Percentiles rank a stretch among this genome's conserved stretches.
Evolutionary conservation across 305 asterid genomes (phyloP).

Genomic region (Fraxinus dipetala): DNA sequence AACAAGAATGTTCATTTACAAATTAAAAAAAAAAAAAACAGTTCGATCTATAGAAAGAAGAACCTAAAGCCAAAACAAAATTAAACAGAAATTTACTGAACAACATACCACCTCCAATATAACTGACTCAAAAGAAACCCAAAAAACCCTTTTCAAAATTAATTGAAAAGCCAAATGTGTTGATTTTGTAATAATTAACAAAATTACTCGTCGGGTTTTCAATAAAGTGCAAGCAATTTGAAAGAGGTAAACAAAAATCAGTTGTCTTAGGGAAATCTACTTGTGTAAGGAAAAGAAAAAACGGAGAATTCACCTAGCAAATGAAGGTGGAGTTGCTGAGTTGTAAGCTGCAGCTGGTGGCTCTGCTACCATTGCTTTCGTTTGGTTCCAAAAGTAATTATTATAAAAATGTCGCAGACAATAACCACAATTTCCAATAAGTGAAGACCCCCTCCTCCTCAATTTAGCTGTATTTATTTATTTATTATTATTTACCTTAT

Average conservation of each 20-base stretch:
- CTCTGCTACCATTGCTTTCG: conserved; percentile 9
- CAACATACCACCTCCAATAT: neutral
- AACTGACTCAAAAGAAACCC: conserved; percentile 13
- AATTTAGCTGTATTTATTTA: conserved; percentile 1
- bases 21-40: conserved; percentile 20
- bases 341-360: conserved; percentile 20
- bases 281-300: neutral
- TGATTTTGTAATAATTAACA: conserved; percentile 12
- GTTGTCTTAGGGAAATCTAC: conserved; percentile 18
- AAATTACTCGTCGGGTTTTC: conserved; percentile 18
- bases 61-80: conserved; percentile 27
- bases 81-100: neutral
- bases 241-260: conserved; percentile 8
- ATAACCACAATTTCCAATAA: conserved; percentile 37
- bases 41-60: conserved; percentile 40
- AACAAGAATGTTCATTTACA: conserved; percentile 7
- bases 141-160: conserved; percentile 16
- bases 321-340: conserved; percentile 24
- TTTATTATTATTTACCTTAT: neutral
- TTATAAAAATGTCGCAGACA: conserved; percentile 30
- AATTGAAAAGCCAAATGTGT: neutral
- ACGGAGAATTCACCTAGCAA: conserved; percentile 19
- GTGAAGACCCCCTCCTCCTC: conserved; percentile 20
- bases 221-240: conserved; percentile 8
- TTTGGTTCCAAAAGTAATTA: conserved; percentile 20